Percentiles rank a stretch among this genome's conserved stretches.
Conservation (phyloP, 2,329 filamentous ascomycete species). For the Cercospora zeina region DNA sequence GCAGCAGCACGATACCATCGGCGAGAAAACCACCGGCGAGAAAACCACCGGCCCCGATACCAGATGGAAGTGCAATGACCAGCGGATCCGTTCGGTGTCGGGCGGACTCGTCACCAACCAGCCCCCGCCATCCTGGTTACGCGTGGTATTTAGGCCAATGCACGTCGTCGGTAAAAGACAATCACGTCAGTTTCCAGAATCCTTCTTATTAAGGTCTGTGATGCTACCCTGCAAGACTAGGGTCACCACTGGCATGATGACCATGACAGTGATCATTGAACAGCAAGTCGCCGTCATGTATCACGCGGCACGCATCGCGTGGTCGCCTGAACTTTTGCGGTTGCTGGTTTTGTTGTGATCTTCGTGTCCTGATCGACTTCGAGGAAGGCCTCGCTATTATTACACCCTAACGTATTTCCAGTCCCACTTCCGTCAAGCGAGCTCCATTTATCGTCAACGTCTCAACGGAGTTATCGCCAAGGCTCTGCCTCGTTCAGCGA, state of each 20-base stretch:
- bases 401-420: not conserved
- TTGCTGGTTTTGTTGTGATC: not conserved
- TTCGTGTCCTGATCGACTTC: not conserved
- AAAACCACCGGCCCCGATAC: not conserved
- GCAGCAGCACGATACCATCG: not conserved
- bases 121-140: not conserved
- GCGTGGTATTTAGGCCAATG: not conserved
- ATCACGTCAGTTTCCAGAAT: not conserved
- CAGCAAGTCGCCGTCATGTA: not conserved
- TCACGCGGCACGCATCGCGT: not conserved
- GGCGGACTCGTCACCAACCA: not conserved
- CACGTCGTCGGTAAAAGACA: not conserved
- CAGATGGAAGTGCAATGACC: not conserved
- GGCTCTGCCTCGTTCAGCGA: not conserved
- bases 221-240: not conserved
- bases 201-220: not conserved
- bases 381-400: not conserved
- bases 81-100: not conserved
- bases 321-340: not conserved
- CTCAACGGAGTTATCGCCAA: not conserved
- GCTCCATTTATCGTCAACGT: not conserved
- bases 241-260: slow-evolving; percentile 2
- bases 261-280: slow-evolving; percentile 9
- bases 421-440: not conserved
- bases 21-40: not conserved